Evolutionary conservation across 2,329 filamentous ascomycete genomes (phyloP), one percentile per base, ranked within the genome.

Genomic region (Fusarium redolens): DNA sequence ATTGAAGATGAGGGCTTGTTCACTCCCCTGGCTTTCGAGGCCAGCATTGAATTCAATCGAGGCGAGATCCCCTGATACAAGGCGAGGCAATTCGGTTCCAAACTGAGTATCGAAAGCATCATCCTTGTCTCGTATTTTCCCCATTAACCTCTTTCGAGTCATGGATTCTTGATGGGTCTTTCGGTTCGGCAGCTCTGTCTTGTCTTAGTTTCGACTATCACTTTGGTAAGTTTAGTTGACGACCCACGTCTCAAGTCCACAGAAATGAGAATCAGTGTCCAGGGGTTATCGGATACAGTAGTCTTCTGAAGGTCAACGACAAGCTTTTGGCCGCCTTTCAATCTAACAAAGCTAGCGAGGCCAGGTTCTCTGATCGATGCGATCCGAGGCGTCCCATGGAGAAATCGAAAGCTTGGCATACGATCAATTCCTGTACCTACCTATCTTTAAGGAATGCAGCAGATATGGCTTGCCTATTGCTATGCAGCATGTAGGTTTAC

Each of bases 281-380:
- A 61, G 62, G 56, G 67, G 20, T 58, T 35, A 40, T 50, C 41
- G 47, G 30, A 22, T n/a, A 28, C 33, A n/a, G 33, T 52, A 57
- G 43, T 63, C 31, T 38, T 51, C 17, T 41, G 33, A 38, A 62
- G 35, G 64, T 43, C 14, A 20, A 33, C 22, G 64, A 74, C 63
- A 74, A 74, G 71, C 71, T 72, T 74, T 74, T 55, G 63, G 43
- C 30, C 35, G 52, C 38, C 37, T 38, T 45, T 50, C 58, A 22
- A 54, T 60, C 35, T 41, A 48, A 25, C 28, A 57, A 31, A 41
- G 28, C 45, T 55, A 52, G 48, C 31, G n/a, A 68, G 47, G 45
- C 38, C 43, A 70, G 67, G 50, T 44, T 25, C 28, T 69, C 33
- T 63, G 40, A 69, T 69, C 65, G 65, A 57, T 69, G 45, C 31